These are phyloP conservation scores for Petrea volubilis DNA, from an alignment of 257 asterid genomes.

Conservation along the genomic window DNA sequence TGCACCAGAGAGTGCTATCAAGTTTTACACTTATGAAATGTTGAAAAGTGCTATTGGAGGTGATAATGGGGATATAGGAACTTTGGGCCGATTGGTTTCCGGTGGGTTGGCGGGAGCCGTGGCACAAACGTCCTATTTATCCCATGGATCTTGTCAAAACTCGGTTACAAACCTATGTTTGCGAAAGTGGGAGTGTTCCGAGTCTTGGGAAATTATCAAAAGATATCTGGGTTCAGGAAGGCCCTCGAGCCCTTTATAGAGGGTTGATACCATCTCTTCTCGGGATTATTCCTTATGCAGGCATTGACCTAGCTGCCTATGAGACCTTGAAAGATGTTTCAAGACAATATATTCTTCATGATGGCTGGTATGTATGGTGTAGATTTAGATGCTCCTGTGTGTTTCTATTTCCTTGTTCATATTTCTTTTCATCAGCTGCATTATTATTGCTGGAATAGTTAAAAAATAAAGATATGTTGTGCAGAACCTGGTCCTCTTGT, in stretches of 20 bases:
- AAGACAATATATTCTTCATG: conserved; percentile 67
- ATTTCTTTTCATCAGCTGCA: conserved; percentile 7
- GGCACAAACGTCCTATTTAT: conserved; percentile 91
- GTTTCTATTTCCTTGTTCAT: not conserved
- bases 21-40: conserved; percentile 81
- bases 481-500: conserved; percentile 96
- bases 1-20: conserved; percentile 99
- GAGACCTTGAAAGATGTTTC: conserved; percentile 92
- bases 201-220: conserved; percentile 64
- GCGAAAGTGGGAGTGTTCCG: conserved; percentile 76
- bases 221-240: conserved; percentile 87
- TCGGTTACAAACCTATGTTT: conserved; percentile 71
- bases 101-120: conserved; percentile 99
- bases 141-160: conserved; percentile 99
- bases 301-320: conserved; percentile 88
- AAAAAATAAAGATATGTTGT: conserved; percentile 20
- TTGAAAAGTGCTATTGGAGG: conserved; percentile 67
- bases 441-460: conserved; percentile 20
- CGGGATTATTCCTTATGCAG: conserved; percentile 94
- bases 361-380: conserved; percentile 80
- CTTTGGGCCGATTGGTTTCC: conserved; percentile 68
- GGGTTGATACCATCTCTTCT: conserved; percentile 94
- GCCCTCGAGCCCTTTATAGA: conserved; percentile 92
- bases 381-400: conserved; percentile 17
- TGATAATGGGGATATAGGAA: conserved; percentile 61